A percentile compares a stretch with the other conserved stretches of the same genome.
phyloP scores from a whole-genome alignment of 331 rosid species.

The Spiraea crenata region DNA sequence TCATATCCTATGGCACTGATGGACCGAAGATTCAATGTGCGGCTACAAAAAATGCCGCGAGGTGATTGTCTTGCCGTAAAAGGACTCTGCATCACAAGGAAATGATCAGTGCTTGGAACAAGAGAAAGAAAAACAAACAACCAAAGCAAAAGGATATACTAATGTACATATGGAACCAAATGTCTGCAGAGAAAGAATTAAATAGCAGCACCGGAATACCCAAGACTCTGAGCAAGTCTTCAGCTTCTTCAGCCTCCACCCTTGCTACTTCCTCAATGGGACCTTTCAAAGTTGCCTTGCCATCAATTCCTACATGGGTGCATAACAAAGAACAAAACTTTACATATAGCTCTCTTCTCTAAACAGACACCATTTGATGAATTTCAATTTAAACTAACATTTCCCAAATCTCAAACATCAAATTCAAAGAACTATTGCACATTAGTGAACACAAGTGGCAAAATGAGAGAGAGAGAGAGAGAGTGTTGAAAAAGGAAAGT shows the following conservation, averaged over 20 bases:
- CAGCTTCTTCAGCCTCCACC: slow-evolving; percentile 74
- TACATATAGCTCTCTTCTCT: not conserved
- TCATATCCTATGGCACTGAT: slow-evolving; percentile 98
- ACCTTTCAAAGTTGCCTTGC: slow-evolving; percentile 61
- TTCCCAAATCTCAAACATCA: too few relatives aligned
- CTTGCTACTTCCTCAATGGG: slow-evolving; percentile 90
- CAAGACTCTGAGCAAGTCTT: slow-evolving; percentile 65
- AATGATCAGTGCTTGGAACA: not conserved
- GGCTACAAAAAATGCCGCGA: slow-evolving; percentile 90
- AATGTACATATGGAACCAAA: not conserved
- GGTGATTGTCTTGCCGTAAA: slow-evolving; percentile 74
- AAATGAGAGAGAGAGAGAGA: not conserved
- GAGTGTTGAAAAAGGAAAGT: not conserved
- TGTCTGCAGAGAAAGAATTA: slow-evolving; percentile 15
- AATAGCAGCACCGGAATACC: slow-evolving; percentile 68
- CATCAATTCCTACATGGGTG: slow-evolving; percentile 58
- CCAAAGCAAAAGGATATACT: slow-evolving; percentile 1
- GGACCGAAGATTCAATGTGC: slow-evolving; percentile 91
- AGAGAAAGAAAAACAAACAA: not conserved
- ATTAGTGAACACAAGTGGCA: not conserved
- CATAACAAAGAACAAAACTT: not conserved
- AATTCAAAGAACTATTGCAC: too few relatives aligned
- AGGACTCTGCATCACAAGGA: slow-evolving; percentile 57
- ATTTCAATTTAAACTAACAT: too few relatives aligned
- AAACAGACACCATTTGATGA: too few relatives aligned